A percentile compares a stretch with the other conserved stretches of the same genome.
Conservation (phyloP, 225 moss, liverwort and hornwort species). For the Neckera pumila region DNA sequence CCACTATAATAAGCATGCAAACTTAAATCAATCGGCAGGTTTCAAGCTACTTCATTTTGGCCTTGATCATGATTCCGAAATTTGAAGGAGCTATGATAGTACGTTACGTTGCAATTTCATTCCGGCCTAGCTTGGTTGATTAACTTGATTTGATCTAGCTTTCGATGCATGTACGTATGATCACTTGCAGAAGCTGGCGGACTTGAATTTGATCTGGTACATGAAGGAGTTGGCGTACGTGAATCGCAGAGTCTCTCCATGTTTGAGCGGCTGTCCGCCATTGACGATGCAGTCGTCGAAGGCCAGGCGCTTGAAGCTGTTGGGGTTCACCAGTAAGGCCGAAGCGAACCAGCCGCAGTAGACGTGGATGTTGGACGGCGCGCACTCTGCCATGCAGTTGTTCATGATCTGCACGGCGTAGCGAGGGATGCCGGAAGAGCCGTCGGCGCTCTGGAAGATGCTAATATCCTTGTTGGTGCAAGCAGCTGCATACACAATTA, state of each 20-base stretch:
- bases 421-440: constrained; percentile 28
- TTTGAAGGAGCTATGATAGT: neutral
- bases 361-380: constrained; percentile 37
- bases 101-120: neutral
- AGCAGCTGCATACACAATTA: neutral
- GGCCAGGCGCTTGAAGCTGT: constrained; percentile 27
- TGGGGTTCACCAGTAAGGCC: constrained; percentile 30
- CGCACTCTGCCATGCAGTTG: constrained; percentile 31
- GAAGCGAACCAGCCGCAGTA: constrained; percentile 49
- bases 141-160: neutral
- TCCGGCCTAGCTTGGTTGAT: neutral
- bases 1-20: neutral
- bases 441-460: constrained; percentile 37
- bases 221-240: constrained; percentile 43
- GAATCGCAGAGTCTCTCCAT: constrained; percentile 33
- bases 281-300: constrained; percentile 35
- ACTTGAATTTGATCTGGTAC: constrained; percentile 29
- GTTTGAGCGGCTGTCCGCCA: constrained; percentile 28
- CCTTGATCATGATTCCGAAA: neutral
- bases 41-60: too few species aligned
- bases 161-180: neutral
- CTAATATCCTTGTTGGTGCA: constrained; percentile 55
- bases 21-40: neutral
- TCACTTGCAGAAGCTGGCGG: constrained; percentile 38
- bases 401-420: constrained; percentile 45